Evolutionary conservation across 305 asterid species (phyloP).

Genomic region (Nicotiana rustica): DNA sequence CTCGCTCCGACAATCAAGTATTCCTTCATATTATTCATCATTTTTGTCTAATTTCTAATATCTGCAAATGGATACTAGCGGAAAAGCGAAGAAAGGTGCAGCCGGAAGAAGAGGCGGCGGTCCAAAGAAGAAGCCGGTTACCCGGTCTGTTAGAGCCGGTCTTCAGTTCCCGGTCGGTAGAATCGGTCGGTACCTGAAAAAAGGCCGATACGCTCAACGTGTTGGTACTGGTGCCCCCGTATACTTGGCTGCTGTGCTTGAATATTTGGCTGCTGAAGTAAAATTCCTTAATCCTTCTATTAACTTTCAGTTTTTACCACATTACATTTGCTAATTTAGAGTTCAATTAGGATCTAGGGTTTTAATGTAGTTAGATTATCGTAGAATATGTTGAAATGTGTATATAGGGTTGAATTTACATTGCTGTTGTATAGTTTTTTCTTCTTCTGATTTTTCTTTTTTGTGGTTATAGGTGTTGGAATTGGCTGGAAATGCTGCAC

Average conservation of each 20-base stretch:
- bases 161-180: conserved; percentile 73
- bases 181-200: conserved; percentile 65
- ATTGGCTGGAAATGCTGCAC: conserved; percentile 82
- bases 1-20: neutral
- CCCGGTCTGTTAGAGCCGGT: conserved; percentile 65
- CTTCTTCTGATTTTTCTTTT: neutral
- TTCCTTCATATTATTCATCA: neutral
- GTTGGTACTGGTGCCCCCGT: conserved; percentile 69
- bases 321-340: neutral
- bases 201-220: conserved; percentile 60
- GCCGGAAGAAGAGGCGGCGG: conserved; percentile 64
- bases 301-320: neutral
- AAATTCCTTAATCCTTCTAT: neutral
- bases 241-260: conserved; percentile 65
- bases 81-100: conserved; percentile 60
- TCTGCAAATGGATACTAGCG: conserved; percentile 50
- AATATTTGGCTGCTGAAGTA: conserved; percentile 69
- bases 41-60: neutral
- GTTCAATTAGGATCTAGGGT: conserved; percentile 19
- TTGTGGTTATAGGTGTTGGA: conserved; percentile 59
- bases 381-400: neutral
- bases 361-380: neutral
- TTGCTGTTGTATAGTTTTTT: neutral
- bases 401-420: neutral
- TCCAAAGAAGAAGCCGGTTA: conserved; percentile 64